A percentile compares a stretch with the other conserved stretches of the same genome.
Evolutionary conservation across 1,139 yeast species (phyloP).

Genomic region (Schizosaccharomyces versatilis): DNA sequence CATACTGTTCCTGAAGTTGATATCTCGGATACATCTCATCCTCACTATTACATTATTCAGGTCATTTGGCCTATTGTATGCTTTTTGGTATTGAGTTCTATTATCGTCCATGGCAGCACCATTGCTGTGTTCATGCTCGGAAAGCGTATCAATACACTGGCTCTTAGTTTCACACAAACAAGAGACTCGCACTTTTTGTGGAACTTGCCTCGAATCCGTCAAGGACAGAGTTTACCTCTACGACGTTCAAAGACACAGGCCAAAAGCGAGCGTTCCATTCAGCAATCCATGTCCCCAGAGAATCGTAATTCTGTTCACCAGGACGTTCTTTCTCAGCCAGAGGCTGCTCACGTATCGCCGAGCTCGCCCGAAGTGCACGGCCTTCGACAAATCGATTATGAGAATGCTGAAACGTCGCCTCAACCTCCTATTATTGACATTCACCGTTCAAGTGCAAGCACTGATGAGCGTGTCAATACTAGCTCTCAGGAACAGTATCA

Average conservation of each 20-base stretch:
- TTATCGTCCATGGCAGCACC: constrained; percentile 86
- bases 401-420: no score
- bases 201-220: background rate
- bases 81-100: constrained; percentile 66
- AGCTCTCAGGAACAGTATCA: constrained; percentile 13
- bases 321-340: background rate
- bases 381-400: no score
- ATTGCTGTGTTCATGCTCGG: constrained; percentile 86
- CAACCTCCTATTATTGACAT: no score
- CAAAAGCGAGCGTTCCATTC: background rate
- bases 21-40: constrained; percentile 28
- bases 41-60: constrained; percentile 44
- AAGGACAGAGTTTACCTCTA: background rate
- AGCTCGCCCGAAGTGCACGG: no score
- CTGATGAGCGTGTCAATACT: background rate
- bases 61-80: constrained; percentile 79
- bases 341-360: background rate
- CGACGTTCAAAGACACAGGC: background rate
- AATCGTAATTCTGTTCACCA: background rate
- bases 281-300: background rate
- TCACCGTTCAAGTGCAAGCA: no score
- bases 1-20: constrained; percentile 35
- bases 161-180: constrained; percentile 79
- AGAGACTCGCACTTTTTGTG: constrained; percentile 19
- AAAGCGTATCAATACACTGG: constrained; percentile 71